phyloP scores from a whole-genome alignment of 345 rosid species.

The Anastatica hierochuntica region DNA sequence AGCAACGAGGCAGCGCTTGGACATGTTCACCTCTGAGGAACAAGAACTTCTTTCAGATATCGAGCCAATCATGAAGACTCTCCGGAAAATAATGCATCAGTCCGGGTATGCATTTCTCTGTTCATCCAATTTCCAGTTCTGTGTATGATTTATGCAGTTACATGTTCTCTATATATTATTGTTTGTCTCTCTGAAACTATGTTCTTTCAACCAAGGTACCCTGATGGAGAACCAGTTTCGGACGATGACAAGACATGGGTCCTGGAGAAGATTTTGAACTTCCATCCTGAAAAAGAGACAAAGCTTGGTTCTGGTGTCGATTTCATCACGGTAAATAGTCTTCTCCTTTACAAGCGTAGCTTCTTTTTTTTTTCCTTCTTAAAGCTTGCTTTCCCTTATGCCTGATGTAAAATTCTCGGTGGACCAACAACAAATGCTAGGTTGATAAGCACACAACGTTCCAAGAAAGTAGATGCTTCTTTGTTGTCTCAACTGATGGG shows the following conservation, averaged over 20 bases:
- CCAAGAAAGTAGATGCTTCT: slow-evolving; percentile 62
- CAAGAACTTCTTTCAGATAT: slow-evolving; percentile 55
- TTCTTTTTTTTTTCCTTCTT: neutral
- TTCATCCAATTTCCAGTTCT: neutral
- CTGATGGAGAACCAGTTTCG: slow-evolving; percentile 67
- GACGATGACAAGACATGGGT: slow-evolving; percentile 53
- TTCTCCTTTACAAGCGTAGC: neutral
- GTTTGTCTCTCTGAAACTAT: slow-evolving; percentile 7
- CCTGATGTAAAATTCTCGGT: neutral
- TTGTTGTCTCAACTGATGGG: slow-evolving; percentile 61
- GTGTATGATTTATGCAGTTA: neutral
- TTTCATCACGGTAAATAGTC: slow-evolving; percentile 49
- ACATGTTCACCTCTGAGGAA: slow-evolving; percentile 76
- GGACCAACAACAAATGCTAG: slow-evolving; percentile 28
- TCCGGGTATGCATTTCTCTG: slow-evolving; percentile 37
- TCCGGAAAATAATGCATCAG: slow-evolving; percentile 52
- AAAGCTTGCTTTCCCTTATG: neutral
- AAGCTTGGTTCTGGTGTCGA: slow-evolving; percentile 79
- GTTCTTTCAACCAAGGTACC: slow-evolving; percentile 44
- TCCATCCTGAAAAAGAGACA: slow-evolving; percentile 65
- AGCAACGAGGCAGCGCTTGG: slow-evolving; percentile 56
- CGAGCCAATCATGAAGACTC: slow-evolving; percentile 59
- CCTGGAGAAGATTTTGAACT: slow-evolving; percentile 50
- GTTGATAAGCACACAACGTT: slow-evolving; percentile 53
- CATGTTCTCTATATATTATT: neutral